Evolutionary conservation across 176 grass and related monocot species (phyloP), one percentile per base, ranked within the genome.

Genomic region (Calamus simplicifolius): DNA sequence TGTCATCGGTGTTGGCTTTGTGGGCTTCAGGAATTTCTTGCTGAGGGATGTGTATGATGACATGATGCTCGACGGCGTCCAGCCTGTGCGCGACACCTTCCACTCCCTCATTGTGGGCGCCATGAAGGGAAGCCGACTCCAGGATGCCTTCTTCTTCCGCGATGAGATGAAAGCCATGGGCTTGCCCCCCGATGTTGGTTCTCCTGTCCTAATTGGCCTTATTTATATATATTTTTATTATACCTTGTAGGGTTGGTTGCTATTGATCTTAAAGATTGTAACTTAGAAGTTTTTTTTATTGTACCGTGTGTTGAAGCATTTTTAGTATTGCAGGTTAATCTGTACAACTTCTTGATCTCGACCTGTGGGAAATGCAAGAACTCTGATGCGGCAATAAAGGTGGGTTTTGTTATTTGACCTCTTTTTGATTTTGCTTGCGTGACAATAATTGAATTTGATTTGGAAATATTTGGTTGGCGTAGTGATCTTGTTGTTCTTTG

Each of bases 331-430:
- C 73, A 97, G 93, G 93, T 97, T 73, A 91, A 97, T 80, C 73
- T 97, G 15, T 97, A 91, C 93, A 90, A 97, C 62, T 97, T 91
- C 74, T 80, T 97, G 87, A 97, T 91, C 29, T 88, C 93, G 51
- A 69, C 81, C 51, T 97, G 93, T 65, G 93, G 92, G 61, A 97
- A 88, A 67, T 80, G 80, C 84, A 97, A 88, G 62, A 84, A 77
- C 50, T 91, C 93, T 25, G 86, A 88, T 83, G 84, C 84, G 27
- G 84, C 84, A n/a, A 82, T 87, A 55, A 78, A 82, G 83, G 93
- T 97, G 70, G 25, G 66, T 77, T 73, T 49, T 50, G 18, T 68
- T 74, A 16, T 52, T 26, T 58, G 49, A n/a, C 29, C 6, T 12
- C 49, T 50, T n/a, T 14, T 56, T 29, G 5, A 52, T 26, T 19